Evolutionary conservation across 169 alveolate species (phyloP), one percentile per base, ranked within the genome.

Genomic region (Cryptosporidium xiaoi): DNA sequence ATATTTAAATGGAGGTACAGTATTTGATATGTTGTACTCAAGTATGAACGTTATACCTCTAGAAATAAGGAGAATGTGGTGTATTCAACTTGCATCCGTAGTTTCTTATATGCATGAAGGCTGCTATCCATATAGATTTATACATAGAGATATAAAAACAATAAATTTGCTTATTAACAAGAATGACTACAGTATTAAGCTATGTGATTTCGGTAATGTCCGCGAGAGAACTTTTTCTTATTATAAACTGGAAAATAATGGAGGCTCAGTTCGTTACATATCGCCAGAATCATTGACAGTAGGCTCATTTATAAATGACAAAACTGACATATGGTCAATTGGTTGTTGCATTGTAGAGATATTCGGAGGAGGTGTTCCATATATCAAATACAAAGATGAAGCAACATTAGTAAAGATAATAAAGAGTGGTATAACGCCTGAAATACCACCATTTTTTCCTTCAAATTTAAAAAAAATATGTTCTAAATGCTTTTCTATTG

Each of bases 141-240:
- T 93, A 46, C 96, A 93, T 90, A 82, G 96, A 46, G 96, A 93
- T 82, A 84, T 93, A 13, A 93, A 93, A 85, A 93, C 96, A 34
- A 90, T 94, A n/a, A 93, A 93, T 65, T 62, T 93, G 24, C 77
- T 93, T 48, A 83, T 93, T n/a, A 92, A 93, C 33, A 83, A 67
- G 3, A 77, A 36, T 0, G 93, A 93, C 90, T 69, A 65, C 83
- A 91, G 91, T n/a, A 68, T 93, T 40, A 90, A 90, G 40, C 85
- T 93, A 20, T 93, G 96, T 83, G 96, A 93, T 44, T 93, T 93
- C 66, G 96, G 96, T 50, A 93, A 93, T 82, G 92, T 94, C 8
- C 77, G 94, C 48, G 85, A 83, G 29, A 90, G 82, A 51, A 71
- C 90, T 20, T 77, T 90, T 71, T 93, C 95, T 29, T 91, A 82